Evolutionary conservation across 2,329 filamentous ascomycete genomes (phyloP), one percentile per base, ranked within the genome.

Genomic region (Apiospora pterosperma): DNA sequence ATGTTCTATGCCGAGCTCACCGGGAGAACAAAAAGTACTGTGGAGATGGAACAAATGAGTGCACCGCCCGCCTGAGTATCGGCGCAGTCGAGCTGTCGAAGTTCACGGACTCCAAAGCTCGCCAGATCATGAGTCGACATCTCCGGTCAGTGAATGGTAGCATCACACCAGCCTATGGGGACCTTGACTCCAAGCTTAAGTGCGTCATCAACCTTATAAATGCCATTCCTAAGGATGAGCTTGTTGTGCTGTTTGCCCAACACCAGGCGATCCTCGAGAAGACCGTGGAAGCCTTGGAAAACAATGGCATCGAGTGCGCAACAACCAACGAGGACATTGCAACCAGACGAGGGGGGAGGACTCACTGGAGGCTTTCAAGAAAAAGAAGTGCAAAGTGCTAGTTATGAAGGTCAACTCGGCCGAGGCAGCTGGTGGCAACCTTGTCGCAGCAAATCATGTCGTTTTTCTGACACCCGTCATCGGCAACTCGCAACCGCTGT

Each of bases 361-460:
- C 0, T 52, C 52, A 5, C 67, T 77, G 2, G 70, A 75, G 28
- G 6, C 36, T 0, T 78, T 76, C 72, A 76, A 77, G 67, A 0
- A 3, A 0, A 66, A 69, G 12, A 19, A 59, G 2, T 65, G 65
- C 19, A 70, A 73, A 39, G 72, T 81, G 1, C 71, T 80, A 21
- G 66, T 82, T 5, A 73, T 81, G 61, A 75, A 75, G 36, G 73
- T 81, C 38, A 77, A 76, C 69, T 74, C 74, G 10, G 70, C 74
- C 4, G 75, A 79, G 36, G 76, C 79, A 3, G 78, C 80, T 0
- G 80, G 80, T 0, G 76, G 74, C 28, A 82, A 82, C 65, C 70
- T 81, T 14, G 76, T 76, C 12, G 71, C 75, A 25, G 80, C 80
- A 1, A 81, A 78, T 63, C 80, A 81, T 62, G 70, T 82, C 60